Evolutionary conservation across 305 asterid species (phyloP).

Genomic region (Solanum aculeatissimum): DNA sequence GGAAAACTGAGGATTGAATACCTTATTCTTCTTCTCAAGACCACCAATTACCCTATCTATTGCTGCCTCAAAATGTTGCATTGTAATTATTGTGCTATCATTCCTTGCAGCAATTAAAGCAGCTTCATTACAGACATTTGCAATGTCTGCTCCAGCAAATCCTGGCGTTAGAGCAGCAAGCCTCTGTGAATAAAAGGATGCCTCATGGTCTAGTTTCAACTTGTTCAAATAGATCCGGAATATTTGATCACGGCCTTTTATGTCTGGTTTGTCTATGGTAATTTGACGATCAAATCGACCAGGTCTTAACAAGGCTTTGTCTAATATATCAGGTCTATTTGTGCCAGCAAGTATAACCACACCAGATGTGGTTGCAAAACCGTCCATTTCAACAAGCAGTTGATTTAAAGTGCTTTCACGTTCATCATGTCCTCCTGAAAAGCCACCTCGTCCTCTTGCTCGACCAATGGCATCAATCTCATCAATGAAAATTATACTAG

Average conservation of each 20-base stretch:
- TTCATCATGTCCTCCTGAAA: slow-evolving; percentile 46
- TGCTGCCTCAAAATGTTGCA: slow-evolving; percentile 73
- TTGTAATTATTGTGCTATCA: slow-evolving; percentile 38
- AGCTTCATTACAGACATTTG: slow-evolving; percentile 85
- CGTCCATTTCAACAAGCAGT: slow-evolving; percentile 89
- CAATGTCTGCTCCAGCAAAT: slow-evolving; percentile 90
- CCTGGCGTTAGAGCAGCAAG: slow-evolving; percentile 92
- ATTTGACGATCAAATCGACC: slow-evolving; percentile 86
- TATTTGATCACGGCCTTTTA: slow-evolving; percentile 76
- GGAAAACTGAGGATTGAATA: slow-evolving; percentile 10
- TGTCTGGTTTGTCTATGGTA: slow-evolving; percentile 65
- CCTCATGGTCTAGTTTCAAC: slow-evolving; percentile 56
- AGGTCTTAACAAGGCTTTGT: slow-evolving; percentile 76
- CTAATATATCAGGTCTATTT: slow-evolving; percentile 71
- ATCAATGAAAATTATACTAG: slow-evolving; percentile 75
- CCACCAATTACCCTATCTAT: slow-evolving; percentile 84
- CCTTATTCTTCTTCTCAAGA: slow-evolving; percentile 82
- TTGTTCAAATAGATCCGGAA: slow-evolving; percentile 55
- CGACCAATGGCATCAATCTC: slow-evolving; percentile 84
- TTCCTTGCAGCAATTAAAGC: slow-evolving; percentile 79
- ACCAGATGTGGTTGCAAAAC: slow-evolving; percentile 72
- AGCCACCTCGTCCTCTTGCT: slow-evolving; percentile 54
- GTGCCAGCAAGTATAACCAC: slow-evolving; percentile 88
- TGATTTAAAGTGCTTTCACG: slow-evolving; percentile 79
- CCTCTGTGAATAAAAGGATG: slow-evolving; percentile 60